Conservation (phyloP, 169 alveolate genomes). For the Plasmodium fragile region DNA sequence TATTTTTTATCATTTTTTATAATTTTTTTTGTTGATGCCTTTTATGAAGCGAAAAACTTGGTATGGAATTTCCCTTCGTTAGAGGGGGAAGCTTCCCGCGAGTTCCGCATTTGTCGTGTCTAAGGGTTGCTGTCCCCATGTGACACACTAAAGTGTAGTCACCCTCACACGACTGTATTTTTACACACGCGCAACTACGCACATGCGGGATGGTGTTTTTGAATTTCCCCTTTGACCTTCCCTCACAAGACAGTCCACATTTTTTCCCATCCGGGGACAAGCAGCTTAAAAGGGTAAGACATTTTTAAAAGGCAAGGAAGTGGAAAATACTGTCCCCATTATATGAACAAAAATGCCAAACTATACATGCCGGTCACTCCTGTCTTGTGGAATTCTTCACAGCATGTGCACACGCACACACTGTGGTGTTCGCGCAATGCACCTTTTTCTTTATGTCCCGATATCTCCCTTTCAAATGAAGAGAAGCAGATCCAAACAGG, state of each 20-base stretch:
- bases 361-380: background rate
- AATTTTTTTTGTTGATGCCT: background rate
- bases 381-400: background rate
- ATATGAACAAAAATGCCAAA: background rate
- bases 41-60: background rate
- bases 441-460: background rate
- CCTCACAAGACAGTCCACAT: background rate
- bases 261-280: background rate
- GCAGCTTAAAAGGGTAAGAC: background rate
- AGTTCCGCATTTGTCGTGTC: background rate
- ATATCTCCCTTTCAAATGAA: background rate
- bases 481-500: background rate
- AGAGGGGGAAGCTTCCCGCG: background rate
- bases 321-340: background rate
- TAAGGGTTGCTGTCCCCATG: background rate
- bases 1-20: slow-evolving; percentile 37
- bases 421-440: background rate
- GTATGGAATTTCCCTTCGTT: background rate
- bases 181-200: background rate
- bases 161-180: background rate
- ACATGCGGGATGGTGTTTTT: background rate
- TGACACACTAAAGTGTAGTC: background rate
- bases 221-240: background rate
- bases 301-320: background rate
- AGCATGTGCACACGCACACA: background rate